A percentile compares a stretch with the other conserved stretches of the same genome.
Evolutionary conservation across 192 early-diverging fungal species (phyloP).

Genomic region (Dissophora globulifera): DNA sequence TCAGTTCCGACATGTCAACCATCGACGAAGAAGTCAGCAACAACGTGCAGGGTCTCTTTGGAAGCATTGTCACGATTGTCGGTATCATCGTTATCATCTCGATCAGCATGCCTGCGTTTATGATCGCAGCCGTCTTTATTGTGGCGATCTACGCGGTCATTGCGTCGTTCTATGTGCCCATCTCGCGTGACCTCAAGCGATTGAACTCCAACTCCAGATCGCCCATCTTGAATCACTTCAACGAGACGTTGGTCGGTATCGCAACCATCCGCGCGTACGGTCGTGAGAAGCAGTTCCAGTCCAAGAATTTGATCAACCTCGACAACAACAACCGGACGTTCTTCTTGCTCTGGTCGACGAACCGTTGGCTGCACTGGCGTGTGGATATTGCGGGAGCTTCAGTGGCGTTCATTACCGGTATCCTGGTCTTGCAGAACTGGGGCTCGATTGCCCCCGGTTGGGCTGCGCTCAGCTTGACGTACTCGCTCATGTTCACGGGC

Average conservation of each 20-base stretch:
- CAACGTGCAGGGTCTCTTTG: constrained; percentile 57
- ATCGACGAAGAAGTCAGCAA: constrained; percentile 73
- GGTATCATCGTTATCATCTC: constrained; percentile 71
- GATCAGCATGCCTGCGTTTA: constrained; percentile 73
- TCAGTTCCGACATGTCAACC: constrained; percentile 85
- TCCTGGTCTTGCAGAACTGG: constrained; percentile 65
- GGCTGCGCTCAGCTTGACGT: constrained; percentile 87
- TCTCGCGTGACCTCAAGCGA: constrained; percentile 91
- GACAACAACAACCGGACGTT: constrained; percentile 88
- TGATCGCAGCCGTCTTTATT: constrained; percentile 69
- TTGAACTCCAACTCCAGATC: constrained; percentile 80
- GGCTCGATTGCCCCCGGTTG: constrained; percentile 80
- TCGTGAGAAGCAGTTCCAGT: constrained; percentile 70
- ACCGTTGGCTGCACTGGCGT: constrained; percentile 89
- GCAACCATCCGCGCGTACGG: constrained; percentile 89
- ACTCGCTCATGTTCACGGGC: constrained; percentile 86
- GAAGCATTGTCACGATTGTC: constrained; percentile 60
- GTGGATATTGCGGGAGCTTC: constrained; percentile 81
- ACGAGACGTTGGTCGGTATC: constrained; percentile 82
- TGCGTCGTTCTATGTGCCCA: constrained; percentile 74
- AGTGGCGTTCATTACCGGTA: constrained; percentile 75
- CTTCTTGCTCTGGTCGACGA: constrained; percentile 85
- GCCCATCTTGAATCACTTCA: constrained; percentile 82
- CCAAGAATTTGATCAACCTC: constrained; percentile 65
- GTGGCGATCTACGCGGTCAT: constrained; percentile 65